These are phyloP conservation scores for Saccharomycopsis fodiens DNA, from an alignment of 805 yeast genomes.

Conservation along the genomic window DNA sequence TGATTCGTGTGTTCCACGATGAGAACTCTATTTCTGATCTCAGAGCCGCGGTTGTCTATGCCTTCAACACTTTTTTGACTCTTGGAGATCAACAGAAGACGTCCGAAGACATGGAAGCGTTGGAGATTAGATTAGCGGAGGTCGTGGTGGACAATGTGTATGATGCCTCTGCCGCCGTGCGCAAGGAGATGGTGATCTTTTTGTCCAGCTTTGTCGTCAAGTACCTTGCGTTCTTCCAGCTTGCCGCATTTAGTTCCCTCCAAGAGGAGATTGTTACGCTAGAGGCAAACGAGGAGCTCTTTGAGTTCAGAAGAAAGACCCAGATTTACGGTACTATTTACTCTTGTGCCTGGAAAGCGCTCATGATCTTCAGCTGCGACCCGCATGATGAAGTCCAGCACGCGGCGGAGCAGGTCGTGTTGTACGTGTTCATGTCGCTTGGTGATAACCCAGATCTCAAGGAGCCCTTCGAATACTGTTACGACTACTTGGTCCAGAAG, in stretches of 20 bases:
- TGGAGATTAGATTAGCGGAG: slow-evolving; percentile 64
- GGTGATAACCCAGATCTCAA: slow-evolving; percentile 21
- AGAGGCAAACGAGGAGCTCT: slow-evolving; percentile 53
- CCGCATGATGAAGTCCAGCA: slow-evolving; percentile 75
- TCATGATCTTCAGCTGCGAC: slow-evolving; percentile 75
- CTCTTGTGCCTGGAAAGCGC: slow-evolving; percentile 80
- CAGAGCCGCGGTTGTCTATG: slow-evolving; percentile 71
- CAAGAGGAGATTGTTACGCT: slow-evolving; percentile 69
- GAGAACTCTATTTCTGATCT: slow-evolving; percentile 87
- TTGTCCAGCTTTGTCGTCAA: slow-evolving; percentile 66
- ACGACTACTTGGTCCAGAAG: slow-evolving; percentile 15
- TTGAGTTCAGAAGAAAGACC: slow-evolving; percentile 55
- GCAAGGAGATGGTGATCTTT: slow-evolving; percentile 76
- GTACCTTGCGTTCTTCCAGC: slow-evolving; percentile 67
- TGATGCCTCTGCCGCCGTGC: slow-evolving; percentile 85
- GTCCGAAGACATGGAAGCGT: slow-evolving; percentile 45
- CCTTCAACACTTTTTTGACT: slow-evolving; percentile 49
- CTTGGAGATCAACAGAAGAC: slow-evolving; percentile 17
- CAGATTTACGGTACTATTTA: slow-evolving; percentile 86
- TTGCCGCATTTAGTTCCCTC: slow-evolving; percentile 78
- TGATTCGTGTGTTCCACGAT: slow-evolving; percentile 53
- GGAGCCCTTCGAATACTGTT: slow-evolving; percentile 19
- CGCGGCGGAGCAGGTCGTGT: slow-evolving; percentile 21
- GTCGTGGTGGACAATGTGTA: slow-evolving; percentile 60
- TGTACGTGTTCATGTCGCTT: slow-evolving; percentile 29